phyloP scores from a whole-genome alignment of 805 yeast genomes.

The Pichia paraexigua region DNA sequence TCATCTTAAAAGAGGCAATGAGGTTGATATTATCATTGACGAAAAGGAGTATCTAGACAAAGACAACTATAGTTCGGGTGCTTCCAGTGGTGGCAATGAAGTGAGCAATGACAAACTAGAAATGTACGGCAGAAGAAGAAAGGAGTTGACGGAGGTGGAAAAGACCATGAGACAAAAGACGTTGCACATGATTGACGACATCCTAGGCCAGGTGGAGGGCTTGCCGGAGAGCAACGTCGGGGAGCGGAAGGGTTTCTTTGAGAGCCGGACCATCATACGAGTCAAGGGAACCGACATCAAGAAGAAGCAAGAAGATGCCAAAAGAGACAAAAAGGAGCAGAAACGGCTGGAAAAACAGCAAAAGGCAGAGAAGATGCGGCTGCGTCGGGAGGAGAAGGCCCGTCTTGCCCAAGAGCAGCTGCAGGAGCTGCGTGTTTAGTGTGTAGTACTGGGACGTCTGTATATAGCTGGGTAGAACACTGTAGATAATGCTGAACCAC shows the following conservation, averaged over 20 bases:
- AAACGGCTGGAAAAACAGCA: slow-evolving; percentile 26
- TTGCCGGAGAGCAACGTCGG: slow-evolving; percentile 17
- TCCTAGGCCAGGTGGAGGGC: slow-evolving; percentile 19
- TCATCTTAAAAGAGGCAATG: slow-evolving; percentile 37
- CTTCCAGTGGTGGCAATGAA: background rate
- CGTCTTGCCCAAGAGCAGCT: slow-evolving; percentile 8
- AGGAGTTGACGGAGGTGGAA: slow-evolving; percentile 27
- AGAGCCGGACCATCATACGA: slow-evolving; percentile 15
- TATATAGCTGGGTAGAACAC: no score
- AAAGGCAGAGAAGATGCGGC: slow-evolving; percentile 28
- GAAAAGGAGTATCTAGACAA: slow-evolving; percentile 26
- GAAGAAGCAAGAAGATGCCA: slow-evolving; percentile 9
- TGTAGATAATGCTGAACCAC: no score
- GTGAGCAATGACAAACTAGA: background rate
- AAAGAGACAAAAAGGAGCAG: slow-evolving; percentile 24
- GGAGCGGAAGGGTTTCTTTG: slow-evolving; percentile 16
- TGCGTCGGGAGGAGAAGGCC: slow-evolving; percentile 15
- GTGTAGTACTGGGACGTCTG: no score
- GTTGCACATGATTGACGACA: slow-evolving; percentile 21
- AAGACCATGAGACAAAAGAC: slow-evolving; percentile 27
- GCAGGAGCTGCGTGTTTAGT: slow-evolving; percentile 5
- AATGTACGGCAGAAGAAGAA: background rate
- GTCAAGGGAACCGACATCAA: slow-evolving; percentile 9
- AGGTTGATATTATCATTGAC: slow-evolving; percentile 35
- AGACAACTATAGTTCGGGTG: slow-evolving; percentile 5